These are phyloP conservation scores for Colletotrichum sp. DNA, from an alignment of 2,329 filamentous ascomycete genomes.

Conservation along the genomic window DNA sequence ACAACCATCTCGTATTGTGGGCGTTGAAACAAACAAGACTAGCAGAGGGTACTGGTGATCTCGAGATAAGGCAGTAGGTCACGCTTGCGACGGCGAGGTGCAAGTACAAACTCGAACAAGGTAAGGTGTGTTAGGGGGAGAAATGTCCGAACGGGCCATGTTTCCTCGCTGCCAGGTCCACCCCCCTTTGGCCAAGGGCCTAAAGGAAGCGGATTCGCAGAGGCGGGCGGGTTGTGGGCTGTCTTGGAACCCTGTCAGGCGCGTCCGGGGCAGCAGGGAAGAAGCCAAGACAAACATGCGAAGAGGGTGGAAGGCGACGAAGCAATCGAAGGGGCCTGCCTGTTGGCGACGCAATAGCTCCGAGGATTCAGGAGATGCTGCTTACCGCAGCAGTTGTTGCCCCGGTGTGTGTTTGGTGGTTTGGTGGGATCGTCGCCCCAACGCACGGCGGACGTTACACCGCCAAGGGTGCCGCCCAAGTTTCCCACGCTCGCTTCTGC, in stretches of 20 bases:
- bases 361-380: background rate
- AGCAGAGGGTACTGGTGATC: background rate
- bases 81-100: background rate
- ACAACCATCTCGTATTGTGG: constrained; percentile 11
- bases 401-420: background rate
- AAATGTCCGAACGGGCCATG: constrained; percentile 18
- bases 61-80: background rate
- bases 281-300: background rate
- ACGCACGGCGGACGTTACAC: constrained; percentile 10
- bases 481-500: background rate
- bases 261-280: background rate
- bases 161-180: constrained; percentile 14
- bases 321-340: background rate
- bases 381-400: background rate
- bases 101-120: background rate
- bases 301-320: background rate
- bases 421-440: background rate
- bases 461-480: constrained; percentile 5
- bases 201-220: background rate
- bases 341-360: background rate
- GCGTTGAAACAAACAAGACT: constrained; percentile 7
- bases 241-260: background rate
- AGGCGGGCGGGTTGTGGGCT: constrained; percentile 3
- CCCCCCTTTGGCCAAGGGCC: background rate
- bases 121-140: background rate